These are phyloP conservation scores for Ceratocystiopsis sp. DNA, from an alignment of 2,329 filamentous ascomycete species.

Conservation along the genomic window DNA sequence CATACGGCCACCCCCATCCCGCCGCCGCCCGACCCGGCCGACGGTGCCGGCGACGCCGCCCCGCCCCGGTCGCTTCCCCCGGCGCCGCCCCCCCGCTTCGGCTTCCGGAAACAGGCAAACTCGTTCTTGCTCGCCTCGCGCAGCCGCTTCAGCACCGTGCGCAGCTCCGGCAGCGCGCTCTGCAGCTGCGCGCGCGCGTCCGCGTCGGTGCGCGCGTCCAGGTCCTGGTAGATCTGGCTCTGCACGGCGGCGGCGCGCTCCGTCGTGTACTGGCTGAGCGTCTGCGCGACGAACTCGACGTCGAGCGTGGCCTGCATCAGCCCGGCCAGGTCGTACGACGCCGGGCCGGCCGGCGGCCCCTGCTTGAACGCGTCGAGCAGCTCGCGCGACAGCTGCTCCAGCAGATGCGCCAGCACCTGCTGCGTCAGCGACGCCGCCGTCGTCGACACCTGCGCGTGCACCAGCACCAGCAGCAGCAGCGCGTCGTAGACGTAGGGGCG, in stretches of 20 bases:
- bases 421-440: constrained; percentile 59
- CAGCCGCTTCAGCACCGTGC: constrained; percentile 67
- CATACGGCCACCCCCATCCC: not conserved
- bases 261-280: constrained; percentile 75
- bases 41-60: constrained; percentile 1
- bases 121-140: constrained; percentile 69
- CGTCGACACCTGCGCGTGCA: constrained; percentile 79
- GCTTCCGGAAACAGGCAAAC: constrained; percentile 70
- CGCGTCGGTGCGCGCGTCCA: constrained; percentile 80
- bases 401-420: constrained; percentile 70
- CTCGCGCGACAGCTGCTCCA: constrained; percentile 63
- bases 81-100: constrained; percentile 21
- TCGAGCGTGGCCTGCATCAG: constrained; percentile 96
- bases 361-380: constrained; percentile 67
- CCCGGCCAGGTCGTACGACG: constrained; percentile 52
- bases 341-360: not conserved
- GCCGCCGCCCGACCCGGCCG: not conserved
- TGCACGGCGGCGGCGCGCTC: constrained; percentile 68
- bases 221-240: constrained; percentile 70
- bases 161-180: constrained; percentile 77
- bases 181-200: constrained; percentile 66
- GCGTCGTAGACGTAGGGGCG: constrained; percentile 80
- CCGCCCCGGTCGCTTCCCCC: not conserved
- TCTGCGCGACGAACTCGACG: constrained; percentile 93
- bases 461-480: constrained; percentile 69